A percentile compares a stretch with the other conserved stretches of the same genome.
These are phyloP conservation scores for Zanthoxylum bungeanum DNA, from an alignment of 345 rosid species.

Conservation along the genomic window DNA sequence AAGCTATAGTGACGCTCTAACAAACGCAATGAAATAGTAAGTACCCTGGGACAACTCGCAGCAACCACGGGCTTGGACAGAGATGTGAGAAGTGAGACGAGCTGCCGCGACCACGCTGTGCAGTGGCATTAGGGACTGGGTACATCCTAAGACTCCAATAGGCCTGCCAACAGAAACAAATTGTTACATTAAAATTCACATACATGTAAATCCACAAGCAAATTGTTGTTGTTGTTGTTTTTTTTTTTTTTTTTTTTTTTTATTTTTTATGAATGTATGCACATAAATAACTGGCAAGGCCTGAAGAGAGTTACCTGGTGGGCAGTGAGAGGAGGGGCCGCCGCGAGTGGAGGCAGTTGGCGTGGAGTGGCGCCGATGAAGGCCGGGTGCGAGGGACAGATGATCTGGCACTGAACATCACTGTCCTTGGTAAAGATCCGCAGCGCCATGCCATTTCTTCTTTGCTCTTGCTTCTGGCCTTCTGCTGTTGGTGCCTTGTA, in stretches of 20 bases:
- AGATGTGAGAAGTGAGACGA: conserved; percentile 23
- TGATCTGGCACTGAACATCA: conserved; percentile 18
- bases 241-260: too few species aligned
- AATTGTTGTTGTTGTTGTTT: too few species aligned
- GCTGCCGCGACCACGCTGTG: conserved; percentile 24
- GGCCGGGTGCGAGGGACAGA: conserved; percentile 20
- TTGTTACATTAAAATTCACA: background rate
- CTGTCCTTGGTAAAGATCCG: conserved; percentile 23
- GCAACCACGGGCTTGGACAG: conserved; percentile 25
- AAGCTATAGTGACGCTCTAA: background rate
- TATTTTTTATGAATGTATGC: too few species aligned
- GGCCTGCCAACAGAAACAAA: conserved; percentile 7
- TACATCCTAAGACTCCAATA: conserved; percentile 22
- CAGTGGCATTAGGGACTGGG: conserved; percentile 27
- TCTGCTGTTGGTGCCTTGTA: too few species aligned
- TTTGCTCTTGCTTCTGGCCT: too few species aligned
- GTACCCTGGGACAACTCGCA: conserved; percentile 37
- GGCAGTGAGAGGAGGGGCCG: conserved; percentile 15
- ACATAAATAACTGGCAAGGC: background rate
- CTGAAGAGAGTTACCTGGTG: conserved; percentile 8
- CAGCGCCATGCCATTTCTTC: conserved; percentile 27
- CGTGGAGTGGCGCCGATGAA: background rate
- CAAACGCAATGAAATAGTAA: background rate
- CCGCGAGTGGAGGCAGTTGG: conserved; percentile 16
- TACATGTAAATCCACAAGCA: background rate